Conservation (phyloP, 345 rosid genomes). For the Eucalyptus sp. region DNA sequence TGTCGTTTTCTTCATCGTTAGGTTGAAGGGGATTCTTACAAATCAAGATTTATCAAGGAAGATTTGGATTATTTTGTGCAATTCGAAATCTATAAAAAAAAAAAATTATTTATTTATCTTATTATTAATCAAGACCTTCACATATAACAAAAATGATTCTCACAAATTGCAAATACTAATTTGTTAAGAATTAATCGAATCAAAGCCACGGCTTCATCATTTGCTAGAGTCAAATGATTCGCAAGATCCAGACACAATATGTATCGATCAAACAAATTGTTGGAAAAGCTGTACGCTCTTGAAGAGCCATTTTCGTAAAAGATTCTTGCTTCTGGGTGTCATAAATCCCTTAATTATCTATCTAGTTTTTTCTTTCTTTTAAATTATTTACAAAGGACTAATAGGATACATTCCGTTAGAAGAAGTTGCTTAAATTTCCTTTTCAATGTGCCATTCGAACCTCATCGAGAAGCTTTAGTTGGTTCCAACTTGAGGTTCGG, state of each 20-base stretch:
- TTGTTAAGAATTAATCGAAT: background rate
- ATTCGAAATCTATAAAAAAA: background rate
- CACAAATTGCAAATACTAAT: background rate
- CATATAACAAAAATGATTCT: background rate
- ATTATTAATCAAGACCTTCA: background rate
- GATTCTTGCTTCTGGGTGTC: background rate
- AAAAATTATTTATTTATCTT: background rate
- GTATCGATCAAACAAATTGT: background rate
- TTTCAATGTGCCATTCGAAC: background rate
- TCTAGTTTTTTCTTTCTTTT: background rate
- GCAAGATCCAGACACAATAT: background rate
- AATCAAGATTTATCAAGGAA: constrained; percentile 20
- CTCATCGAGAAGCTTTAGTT: background rate
- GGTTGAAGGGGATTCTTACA: constrained; percentile 41
- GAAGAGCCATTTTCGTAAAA: background rate
- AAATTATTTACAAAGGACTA: background rate
- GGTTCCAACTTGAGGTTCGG: background rate
- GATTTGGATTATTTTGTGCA: background rate
- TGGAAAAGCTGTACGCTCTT: background rate
- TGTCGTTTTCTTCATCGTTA: constrained; percentile 52
- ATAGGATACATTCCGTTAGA: background rate
- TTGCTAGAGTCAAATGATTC: background rate
- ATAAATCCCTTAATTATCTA: background rate
- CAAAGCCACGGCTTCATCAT: background rate
- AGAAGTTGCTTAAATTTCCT: background rate